Evolutionary conservation across 75 land plant species (phyloP).

Genomic region (Chamaecyparis obtusa): DNA sequence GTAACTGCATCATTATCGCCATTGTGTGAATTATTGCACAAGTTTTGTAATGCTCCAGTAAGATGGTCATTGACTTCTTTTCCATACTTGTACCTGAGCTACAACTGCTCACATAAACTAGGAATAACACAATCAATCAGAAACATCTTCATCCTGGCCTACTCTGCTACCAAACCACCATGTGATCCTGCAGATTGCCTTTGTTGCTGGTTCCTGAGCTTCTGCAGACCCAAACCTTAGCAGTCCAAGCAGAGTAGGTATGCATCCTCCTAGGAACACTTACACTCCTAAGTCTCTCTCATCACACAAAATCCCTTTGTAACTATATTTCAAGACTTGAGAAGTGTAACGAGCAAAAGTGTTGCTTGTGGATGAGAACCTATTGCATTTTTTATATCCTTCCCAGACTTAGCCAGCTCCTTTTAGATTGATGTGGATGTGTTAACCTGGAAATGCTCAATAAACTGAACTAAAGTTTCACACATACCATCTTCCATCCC

Average conservation of each 20-base stretch:
- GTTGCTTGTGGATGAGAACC: slow-evolving; percentile 28
- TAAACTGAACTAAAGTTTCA: neutral
- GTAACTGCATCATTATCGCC: too few species aligned
- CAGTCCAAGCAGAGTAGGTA: slow-evolving; percentile 78
- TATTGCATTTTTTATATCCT: slow-evolving; percentile 25
- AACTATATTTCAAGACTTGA: slow-evolving; percentile 59
- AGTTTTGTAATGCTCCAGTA: slow-evolving; percentile 64
- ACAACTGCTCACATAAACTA: slow-evolving; percentile 75
- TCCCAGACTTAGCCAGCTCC: too few species aligned
- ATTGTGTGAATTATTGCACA: slow-evolving; percentile 47
- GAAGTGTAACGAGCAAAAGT: slow-evolving; percentile 12
- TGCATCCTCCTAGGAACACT: slow-evolving; percentile 93
- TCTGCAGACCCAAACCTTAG: slow-evolving; percentile 61
- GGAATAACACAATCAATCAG: slow-evolving; percentile 95
- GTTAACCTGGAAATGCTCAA: too few species aligned
- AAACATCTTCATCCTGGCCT: slow-evolving; percentile 85
- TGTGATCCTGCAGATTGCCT: slow-evolving; percentile 78
- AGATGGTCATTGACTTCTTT: slow-evolving; percentile 67
- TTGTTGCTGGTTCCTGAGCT: slow-evolving; percentile 75
- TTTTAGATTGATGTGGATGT: too few species aligned
- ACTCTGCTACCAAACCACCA: slow-evolving; percentile 72
- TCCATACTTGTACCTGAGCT: slow-evolving; percentile 46
- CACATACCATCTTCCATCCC: slow-evolving; percentile 53
- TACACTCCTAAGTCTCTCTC: slow-evolving; percentile 77
- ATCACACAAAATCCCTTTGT: slow-evolving; percentile 64